Conservation (phyloP, 495 filamentous ascomycete genomes). For the Aspergillus sparsus region DNA sequence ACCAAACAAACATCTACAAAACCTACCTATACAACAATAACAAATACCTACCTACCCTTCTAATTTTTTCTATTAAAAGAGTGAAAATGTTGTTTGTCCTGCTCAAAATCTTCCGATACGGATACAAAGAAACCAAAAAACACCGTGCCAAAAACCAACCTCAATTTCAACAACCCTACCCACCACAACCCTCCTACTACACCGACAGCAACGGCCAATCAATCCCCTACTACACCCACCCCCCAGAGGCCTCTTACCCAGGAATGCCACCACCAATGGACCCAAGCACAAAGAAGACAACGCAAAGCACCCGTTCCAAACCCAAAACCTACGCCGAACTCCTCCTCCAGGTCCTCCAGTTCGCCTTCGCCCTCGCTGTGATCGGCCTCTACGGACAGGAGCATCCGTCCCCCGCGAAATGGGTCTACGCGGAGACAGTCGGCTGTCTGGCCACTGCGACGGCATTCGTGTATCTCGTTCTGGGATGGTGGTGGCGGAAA, state of each 20-base stretch:
- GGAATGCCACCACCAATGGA: slow-evolving; percentile 24
- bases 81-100: slow-evolving; percentile 41
- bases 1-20: no score
- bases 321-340: slow-evolving; percentile 34
- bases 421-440: slow-evolving; percentile 73
- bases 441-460: slow-evolving; percentile 63
- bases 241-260: background rate
- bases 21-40: slow-evolving; percentile 17
- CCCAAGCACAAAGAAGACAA: slow-evolving; percentile 11
- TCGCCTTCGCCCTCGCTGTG: slow-evolving; percentile 72
- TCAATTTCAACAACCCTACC: slow-evolving; percentile 26
- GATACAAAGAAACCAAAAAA: slow-evolving; percentile 36
- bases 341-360: slow-evolving; percentile 65
- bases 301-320: slow-evolving; percentile 14
- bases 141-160: slow-evolving; percentile 31
- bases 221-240: background rate
- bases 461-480: slow-evolving; percentile 55
- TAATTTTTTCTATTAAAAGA: no score
- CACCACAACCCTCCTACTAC: slow-evolving; percentile 21
- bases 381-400: slow-evolving; percentile 78
- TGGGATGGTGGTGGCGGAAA: slow-evolving; percentile 56
- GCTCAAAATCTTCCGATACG: slow-evolving; percentile 34
- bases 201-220: slow-evolving; percentile 1
- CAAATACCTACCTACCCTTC: slow-evolving; percentile 1
- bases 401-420: slow-evolving; percentile 60